Conservation (phyloP, 805 yeast genomes). For the Ogataea sp. region DNA sequence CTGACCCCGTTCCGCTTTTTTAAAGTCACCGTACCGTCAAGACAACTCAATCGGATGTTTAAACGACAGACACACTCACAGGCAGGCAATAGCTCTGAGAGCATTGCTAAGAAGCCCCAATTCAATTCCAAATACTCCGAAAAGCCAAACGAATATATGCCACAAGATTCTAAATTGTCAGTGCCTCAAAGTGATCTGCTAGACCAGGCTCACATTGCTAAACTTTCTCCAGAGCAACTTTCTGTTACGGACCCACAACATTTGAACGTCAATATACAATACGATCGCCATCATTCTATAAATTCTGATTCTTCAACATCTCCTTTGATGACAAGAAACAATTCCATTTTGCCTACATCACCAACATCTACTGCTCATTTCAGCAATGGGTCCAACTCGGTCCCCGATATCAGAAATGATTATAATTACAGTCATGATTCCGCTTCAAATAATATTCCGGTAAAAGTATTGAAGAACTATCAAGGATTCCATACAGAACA, state of each 20-base stretch:
- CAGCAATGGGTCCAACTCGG: background rate
- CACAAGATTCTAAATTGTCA: too few relatives aligned
- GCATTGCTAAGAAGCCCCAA: slow-evolving; percentile 3
- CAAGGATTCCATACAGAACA: background rate
- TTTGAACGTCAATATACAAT: background rate
- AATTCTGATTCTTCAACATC: slow-evolving; percentile 1
- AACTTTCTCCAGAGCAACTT: too few relatives aligned
- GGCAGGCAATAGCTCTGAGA: background rate
- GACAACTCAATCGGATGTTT: too few relatives aligned
- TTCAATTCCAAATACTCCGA: slow-evolving; percentile 13
- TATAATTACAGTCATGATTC: background rate
- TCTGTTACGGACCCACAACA: background rate
- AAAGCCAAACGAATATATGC: slow-evolving; percentile 3
- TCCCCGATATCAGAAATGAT: background rate
- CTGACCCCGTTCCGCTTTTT: too few relatives aligned
- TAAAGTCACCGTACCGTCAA: too few relatives aligned
- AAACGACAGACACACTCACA: background rate
- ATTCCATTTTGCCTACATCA: slow-evolving; percentile 1
- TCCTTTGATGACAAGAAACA: slow-evolving; percentile 1
- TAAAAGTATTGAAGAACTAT: background rate
- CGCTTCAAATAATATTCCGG: too few relatives aligned
- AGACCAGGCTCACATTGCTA: too few relatives aligned
- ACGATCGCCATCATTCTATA: slow-evolving; percentile 1
- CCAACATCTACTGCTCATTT: background rate
- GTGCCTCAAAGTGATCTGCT: too few relatives aligned